Percentiles rank a stretch among this genome's conserved stretches.
phyloP scores from a whole-genome alignment of 2,329 filamentous ascomycete genomes.

The Dactylellina cionopaga region DNA sequence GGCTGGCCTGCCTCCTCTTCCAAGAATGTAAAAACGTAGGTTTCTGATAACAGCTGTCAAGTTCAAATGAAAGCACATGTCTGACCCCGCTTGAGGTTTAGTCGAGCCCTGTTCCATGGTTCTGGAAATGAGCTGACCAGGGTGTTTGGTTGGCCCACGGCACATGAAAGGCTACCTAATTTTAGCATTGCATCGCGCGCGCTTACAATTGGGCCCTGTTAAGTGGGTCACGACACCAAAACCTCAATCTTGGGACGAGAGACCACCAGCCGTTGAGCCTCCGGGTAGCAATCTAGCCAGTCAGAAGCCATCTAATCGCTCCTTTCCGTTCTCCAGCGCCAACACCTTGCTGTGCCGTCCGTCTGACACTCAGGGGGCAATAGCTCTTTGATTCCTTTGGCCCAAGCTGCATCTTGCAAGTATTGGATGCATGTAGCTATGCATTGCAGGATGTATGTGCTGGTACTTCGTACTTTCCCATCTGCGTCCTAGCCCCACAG shows the following conservation, averaged over 20 bases:
- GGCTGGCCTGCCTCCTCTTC: constrained; percentile 4
- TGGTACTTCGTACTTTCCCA: constrained; percentile 32
- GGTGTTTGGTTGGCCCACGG: constrained; percentile 28
- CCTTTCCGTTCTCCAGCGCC: constrained; percentile 36
- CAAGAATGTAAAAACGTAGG: neutral
- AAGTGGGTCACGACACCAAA: constrained; percentile 34
- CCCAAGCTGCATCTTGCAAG: neutral
- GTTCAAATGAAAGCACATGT: constrained; percentile 21
- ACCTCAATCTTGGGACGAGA: constrained; percentile 30
- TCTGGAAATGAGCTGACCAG: constrained; percentile 24
- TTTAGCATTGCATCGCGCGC: constrained; percentile 50
- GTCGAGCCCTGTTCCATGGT: constrained; percentile 39
- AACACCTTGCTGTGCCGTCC: constrained; percentile 51
- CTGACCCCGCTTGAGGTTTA: constrained; percentile 28
- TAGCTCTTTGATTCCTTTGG: constrained; percentile 19
- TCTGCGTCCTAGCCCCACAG: constrained; percentile 2
- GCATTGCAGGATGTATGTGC: constrained; percentile 18
- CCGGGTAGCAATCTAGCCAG: constrained; percentile 21
- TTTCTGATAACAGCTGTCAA: constrained; percentile 25
- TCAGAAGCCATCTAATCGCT: constrained; percentile 10
- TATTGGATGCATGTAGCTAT: constrained; percentile 21
- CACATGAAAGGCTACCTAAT: constrained; percentile 50
- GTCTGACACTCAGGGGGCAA: constrained; percentile 51
- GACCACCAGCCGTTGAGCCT: constrained; percentile 42
- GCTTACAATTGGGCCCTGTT: constrained; percentile 41